Base-by-base conservation (phyloP, 148 eudicot species). In the Dysphania ambrosioides region DNA sequence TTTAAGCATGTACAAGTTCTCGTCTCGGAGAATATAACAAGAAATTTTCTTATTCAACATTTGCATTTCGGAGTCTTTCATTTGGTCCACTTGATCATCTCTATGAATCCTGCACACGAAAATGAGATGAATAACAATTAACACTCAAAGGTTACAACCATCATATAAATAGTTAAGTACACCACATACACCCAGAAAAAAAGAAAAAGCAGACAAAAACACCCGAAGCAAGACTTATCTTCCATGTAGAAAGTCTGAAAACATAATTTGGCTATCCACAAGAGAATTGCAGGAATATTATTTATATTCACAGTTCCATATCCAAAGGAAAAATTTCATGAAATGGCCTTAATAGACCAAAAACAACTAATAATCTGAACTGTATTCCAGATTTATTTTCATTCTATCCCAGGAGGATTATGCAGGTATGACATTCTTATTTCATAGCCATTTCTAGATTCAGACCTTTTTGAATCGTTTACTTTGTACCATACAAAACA, bases 21-120 rank as follows among this genome's bases (percentile, higher is more conserved):
- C 86, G 24, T 77, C 63, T 74, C 87, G 80, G 55, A 92, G 69
- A 79, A 88, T 79, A 57, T 78, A 85, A 75, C 89, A 88, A 62
- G 77, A 77, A 31, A 82, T 80, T 70, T 78, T 88, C 79, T 83
- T 90, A 66, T 86, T 82, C 55, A 75, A 44, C 70, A 77, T 57
- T 64, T 73, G 71, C 30, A 77, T 82, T 72, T 87, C 93, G 58
- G 67, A 49, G 41, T 79, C 86, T 76, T 77, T 86, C 62, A 75
- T 66, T 59, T 75, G 82, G 82, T 85, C 81, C 29, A 70, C 71
- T 13, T 82, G 83, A 81, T 86, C 85, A 66, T 75, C 81, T 75
- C 72, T 81, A 55, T 62, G 79, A 82, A 74, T 78, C 80, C 83
- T 84, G 76, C 77, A 81, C 36, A 75, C 66, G 42, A 7, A n/a